Percentiles rank a stretch among this genome's conserved stretches.
phyloP scores from a whole-genome alignment of 306 rosid genomes.

The Castanea sativa region DNA sequence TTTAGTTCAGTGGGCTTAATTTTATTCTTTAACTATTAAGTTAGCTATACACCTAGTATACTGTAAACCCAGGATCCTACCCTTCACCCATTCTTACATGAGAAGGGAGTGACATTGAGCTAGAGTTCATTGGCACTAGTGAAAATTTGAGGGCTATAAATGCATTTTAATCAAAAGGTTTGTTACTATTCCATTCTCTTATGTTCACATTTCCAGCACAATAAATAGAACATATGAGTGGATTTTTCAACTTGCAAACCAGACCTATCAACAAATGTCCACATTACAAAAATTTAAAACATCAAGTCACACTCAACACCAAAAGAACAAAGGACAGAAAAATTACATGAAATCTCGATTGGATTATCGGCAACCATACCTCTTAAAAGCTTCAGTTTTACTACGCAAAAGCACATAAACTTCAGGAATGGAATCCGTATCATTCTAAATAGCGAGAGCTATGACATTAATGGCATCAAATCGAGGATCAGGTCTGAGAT shows the following conservation, averaged over 20 bases:
- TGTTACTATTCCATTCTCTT: neutral
- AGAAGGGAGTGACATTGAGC: no score
- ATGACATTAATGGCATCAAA: constrained; percentile 69
- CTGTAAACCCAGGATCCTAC: no score
- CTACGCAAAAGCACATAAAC: constrained; percentile 63
- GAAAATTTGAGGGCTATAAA: neutral
- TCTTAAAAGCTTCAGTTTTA: constrained; percentile 40
- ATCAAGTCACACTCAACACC: neutral
- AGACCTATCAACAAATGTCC: neutral
- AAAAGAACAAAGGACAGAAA: constrained; percentile 9
- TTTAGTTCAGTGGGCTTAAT: neutral
- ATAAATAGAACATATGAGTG: neutral
- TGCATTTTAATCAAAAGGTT: neutral
- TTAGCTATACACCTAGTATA: no score
- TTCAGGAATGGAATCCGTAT: constrained; percentile 2
- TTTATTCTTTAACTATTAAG: no score
- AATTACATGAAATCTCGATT: constrained; percentile 3
- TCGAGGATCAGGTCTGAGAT: constrained; percentile 81
- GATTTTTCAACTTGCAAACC: neutral
- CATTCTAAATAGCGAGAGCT: constrained; percentile 9
- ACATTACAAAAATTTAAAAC: neutral
- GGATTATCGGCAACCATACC: constrained; percentile 45
- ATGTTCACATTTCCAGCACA: neutral
- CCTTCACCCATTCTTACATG: no score
- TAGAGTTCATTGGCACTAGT: neutral